Evolutionary conservation across 768 basidiomycete species (phyloP), one percentile per base, ranked within the genome.

Genomic region (Leccinum subtestaceum): DNA sequence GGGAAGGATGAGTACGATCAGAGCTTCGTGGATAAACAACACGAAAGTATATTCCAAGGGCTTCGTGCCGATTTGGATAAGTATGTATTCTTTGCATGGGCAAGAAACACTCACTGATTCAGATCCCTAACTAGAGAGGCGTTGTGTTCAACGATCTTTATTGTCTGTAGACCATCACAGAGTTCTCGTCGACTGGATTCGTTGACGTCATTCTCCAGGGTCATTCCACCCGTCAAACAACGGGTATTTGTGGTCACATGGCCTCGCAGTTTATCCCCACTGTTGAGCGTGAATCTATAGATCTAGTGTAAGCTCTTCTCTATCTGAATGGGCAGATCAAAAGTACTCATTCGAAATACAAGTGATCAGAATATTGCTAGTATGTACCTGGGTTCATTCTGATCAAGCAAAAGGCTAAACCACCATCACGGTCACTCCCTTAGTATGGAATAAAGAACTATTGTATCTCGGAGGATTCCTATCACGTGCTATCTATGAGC

Each of bases 61-160:
- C 34, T 63, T 9, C 59, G 55, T 32, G 59, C 59, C 3, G 62
- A 60, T 8, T 19, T 62, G 17, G 7, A 49, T 11, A 60, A 67
- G 47, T 56, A 56, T 65, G 7, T 61, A 64, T 5, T 54, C 15
- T 13, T 19, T 0, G 9, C 15, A 32, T 10, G 7, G 38, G 27
- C 2, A 12, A 6, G 31, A 4, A 34, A 10, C 5, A 56, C 12
- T n/a, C 40, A 43, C 64, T 55, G 27, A 27, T 27, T 27, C 8
- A 27, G 15, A 56, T 17, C 31, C 8, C 48, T 5, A 29, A 55
- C 55, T 54, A 89, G 89, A 32, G 74, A 78, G 34, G 74, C 78
- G 15, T 89, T 88, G 34, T 5, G 81, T 27, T 81, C 91, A 2
- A 84, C 85, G 25, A 79, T 95, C 12, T 96, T 93, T 73, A 95